Conservation (phyloP, 2,329 filamentous ascomycete species). For the Apiospora marii region DNA sequence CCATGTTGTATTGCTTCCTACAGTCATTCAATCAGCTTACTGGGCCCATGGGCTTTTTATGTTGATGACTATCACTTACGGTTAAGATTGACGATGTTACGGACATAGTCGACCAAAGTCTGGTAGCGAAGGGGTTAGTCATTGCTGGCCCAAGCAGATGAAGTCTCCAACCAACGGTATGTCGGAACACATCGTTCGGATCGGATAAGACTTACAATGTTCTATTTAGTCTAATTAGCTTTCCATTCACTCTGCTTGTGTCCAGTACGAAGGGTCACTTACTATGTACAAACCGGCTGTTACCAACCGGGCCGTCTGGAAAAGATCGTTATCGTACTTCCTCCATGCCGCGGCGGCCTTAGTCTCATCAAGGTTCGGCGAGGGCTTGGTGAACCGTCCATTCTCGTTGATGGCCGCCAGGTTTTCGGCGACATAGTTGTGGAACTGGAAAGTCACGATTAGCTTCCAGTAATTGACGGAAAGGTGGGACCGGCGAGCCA, state of each 20-base stretch:
- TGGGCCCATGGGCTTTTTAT: too few relatives aligned
- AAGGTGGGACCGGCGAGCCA: not conserved
- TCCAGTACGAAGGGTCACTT: constrained; percentile 72
- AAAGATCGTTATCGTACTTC: constrained; percentile 79
- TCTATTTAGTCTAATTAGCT: not conserved
- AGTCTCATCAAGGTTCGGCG: constrained; percentile 48
- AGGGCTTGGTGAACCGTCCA: constrained; percentile 75
- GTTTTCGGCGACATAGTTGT: constrained; percentile 85
- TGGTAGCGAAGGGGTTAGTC: not conserved
- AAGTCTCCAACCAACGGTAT: not conserved
- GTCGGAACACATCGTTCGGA: not conserved
- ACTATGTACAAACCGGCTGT: constrained; percentile 81
- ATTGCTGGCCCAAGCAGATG: not conserved
- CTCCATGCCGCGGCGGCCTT: constrained; percentile 62
- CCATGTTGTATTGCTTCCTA: constrained; percentile 75
- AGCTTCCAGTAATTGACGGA: not conserved
- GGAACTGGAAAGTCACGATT: constrained; percentile 67
- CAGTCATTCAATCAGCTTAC: not conserved
- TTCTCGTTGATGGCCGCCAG: constrained; percentile 85
- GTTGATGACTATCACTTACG: constrained; percentile 40
- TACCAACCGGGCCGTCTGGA: constrained; percentile 79
- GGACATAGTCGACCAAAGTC: constrained; percentile 57
- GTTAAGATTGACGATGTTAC: constrained; percentile 79
- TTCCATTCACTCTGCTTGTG: not conserved
- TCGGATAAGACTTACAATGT: not conserved